Evolutionary conservation across 768 basidiomycete species (phyloP), one percentile per base, ranked within the genome.

Genomic region (Lentinus tigrinus): DNA sequence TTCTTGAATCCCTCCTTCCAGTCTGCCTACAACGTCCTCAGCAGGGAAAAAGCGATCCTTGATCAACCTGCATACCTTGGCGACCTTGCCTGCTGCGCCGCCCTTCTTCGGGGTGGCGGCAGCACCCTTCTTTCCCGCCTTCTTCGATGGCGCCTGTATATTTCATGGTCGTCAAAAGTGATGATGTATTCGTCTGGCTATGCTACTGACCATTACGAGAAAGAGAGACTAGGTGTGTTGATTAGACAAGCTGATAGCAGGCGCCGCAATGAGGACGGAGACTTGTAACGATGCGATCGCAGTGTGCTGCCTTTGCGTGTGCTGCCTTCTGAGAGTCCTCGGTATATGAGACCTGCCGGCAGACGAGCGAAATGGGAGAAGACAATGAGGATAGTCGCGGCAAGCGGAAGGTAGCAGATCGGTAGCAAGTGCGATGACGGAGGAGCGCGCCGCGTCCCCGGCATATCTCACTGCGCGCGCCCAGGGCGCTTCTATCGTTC

Each of bases 1-100:
- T 98, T 99, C 88, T 97, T 97, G 82, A 99, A 99, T 4, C 95
- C 95, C 69, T 98, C 96, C 75, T 96, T 96, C 96, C 96, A 99
- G 72, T 98, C 96, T 48, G 96, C 96, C 95, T 98, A 63, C 53
- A 54, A 47, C 16, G 24, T 9, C 49, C 52, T 27, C 48, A 24
- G 40, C 24, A 28, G 28, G 3, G 8, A 9, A 9, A 14, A 46
- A 8, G 43, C 21, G 11, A 3, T 24, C 13, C 14, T 23, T 24
- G 9, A 26, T 3, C 6, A 8, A 10, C 24, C 11, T 5, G 10
- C 62, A 46, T 66, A 91, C 91, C 83, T 93, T 93, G 26, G 88
- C 89, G 28, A 93, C 87, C 72, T 87, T 91, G 21, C 71, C 74
- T 68, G 58, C 72, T 52, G 51, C 68, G 48, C 78, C 82, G 40